These are phyloP conservation scores for Apophysomyces trapeziformis DNA, from an alignment of 371 early-diverging fungal genomes.

Conservation along the genomic window DNA sequence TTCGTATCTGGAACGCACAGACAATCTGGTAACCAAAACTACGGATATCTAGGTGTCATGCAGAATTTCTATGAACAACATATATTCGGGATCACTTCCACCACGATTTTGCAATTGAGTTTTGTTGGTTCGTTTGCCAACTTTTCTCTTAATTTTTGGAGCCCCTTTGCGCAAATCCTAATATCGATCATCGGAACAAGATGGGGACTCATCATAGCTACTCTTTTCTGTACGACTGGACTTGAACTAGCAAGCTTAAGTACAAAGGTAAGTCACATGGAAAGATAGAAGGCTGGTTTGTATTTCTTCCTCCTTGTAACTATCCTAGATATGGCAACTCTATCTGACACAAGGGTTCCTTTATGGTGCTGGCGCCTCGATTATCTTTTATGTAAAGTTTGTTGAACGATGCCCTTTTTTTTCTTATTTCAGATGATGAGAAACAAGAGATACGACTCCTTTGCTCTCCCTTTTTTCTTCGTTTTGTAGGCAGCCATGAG, in stretches of 20 bases:
- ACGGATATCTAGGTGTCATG: slow-evolving; percentile 22
- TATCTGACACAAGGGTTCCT: slow-evolving; percentile 14
- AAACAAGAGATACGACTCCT: too few species aligned
- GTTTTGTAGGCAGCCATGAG: slow-evolving; percentile 7
- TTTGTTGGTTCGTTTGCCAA: slow-evolving; percentile 29
- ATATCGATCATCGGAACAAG: slow-evolving; percentile 5
- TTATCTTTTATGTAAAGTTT: slow-evolving; percentile 1
- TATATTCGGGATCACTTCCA: slow-evolving; percentile 15
- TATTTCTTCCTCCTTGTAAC: not conserved
- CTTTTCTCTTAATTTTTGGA: slow-evolving; percentile 19
- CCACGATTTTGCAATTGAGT: slow-evolving; percentile 19
- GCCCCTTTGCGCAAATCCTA: slow-evolving; percentile 20
- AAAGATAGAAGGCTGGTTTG: not conserved
- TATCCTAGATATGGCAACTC: slow-evolving; percentile 19
- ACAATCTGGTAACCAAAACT: not conserved
- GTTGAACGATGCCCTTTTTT: too few species aligned
- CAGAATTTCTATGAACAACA: slow-evolving; percentile 28
- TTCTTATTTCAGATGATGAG: too few species aligned
- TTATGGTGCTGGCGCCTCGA: slow-evolving; percentile 11
- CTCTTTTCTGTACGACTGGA: slow-evolving; percentile 8
- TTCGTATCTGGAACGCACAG: not conserved
- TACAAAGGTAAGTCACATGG: not conserved
- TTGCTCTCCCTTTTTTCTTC: too few species aligned
- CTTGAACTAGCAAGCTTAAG: slow-evolving; percentile 4
- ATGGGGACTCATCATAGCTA: slow-evolving; percentile 8